Evolutionary conservation across 2,329 filamentous ascomycete species (phyloP), one percentile per base, ranked within the genome.

Genomic region (Epichloe amarillans): DNA sequence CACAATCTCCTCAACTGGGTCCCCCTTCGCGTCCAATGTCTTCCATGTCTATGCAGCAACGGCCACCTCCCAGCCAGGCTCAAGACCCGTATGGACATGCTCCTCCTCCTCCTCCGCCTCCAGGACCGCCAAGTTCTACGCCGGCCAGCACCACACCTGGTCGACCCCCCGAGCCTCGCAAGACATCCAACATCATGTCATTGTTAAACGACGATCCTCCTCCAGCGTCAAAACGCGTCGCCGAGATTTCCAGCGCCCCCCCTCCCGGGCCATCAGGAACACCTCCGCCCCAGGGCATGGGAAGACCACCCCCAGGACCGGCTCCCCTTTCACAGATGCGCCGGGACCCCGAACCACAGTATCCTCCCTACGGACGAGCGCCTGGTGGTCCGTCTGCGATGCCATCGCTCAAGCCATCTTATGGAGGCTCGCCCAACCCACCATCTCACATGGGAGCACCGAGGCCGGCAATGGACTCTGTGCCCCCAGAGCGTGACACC

Each of bases 121-220:
- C 65, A 17, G 37, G 44, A 26, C 37, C 44, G 12, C 19, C 47
- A 6, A 17, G 15, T 15, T 19, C 51, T 8, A 40, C 44, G 4
- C 44, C 51, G 11, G 19, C 47, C 23, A 45, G 15, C 19, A 21
- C 19, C 35, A 56, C 54, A 4, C 56, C 61, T n/a, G 66, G 67
- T 3, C 68, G 70, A 30, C 64, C 70, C 70, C 39, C 61, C 74
- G 75, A 77, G 56, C 66, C 66, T 45, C 71, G 75, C n/a, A 83
- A 82, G 66, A 80, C 74, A 7, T 82, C 79, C 14, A 83, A 69
- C 55, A 72, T 84, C 54, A 80, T 82, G 73, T 77, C 78, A 0
- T 63, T 84, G 53, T 68, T 84, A 3, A 82, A 82, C 56, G 77
- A 82, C 54, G 80, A 82, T 49, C 71, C 74, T 7, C 67, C 67